phyloP scores from a whole-genome alignment of 148 eudicot species.

The Polygonum maritimum region DNA sequence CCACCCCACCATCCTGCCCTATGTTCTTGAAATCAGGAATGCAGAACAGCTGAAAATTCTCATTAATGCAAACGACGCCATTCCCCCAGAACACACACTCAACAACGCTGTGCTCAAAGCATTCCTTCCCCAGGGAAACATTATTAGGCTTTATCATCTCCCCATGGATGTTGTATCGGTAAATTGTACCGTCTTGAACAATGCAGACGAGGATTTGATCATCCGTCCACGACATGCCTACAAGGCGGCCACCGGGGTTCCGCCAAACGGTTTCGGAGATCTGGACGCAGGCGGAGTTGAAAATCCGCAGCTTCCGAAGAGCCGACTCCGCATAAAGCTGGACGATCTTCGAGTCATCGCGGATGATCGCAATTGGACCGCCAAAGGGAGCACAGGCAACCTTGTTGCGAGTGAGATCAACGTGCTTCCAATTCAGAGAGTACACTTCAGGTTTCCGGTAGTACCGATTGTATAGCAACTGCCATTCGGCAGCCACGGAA shows the following conservation, averaged over 20 bases:
- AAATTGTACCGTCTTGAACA: constrained; percentile 85
- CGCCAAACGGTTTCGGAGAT: constrained; percentile 75
- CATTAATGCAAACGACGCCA: constrained; percentile 83
- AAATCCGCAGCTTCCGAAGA: constrained; percentile 77
- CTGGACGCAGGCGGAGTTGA: constrained; percentile 71
- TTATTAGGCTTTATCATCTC: constrained; percentile 43
- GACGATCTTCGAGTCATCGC: constrained; percentile 95
- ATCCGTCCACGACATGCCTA: constrained; percentile 86
- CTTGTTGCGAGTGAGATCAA: constrained; percentile 87
- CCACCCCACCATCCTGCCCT: constrained; percentile 21
- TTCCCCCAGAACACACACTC: constrained; percentile 98
- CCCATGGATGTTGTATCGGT: constrained; percentile 55
- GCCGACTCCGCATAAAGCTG: constrained; percentile 95
- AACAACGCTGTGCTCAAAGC: constrained; percentile 78
- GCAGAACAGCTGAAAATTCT: constrained; percentile 63
- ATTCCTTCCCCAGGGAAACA: constrained; percentile 61
- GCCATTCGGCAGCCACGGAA: constrained; percentile 97
- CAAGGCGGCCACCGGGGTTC: constrained; percentile 76
- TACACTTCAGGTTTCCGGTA: constrained; percentile 86
- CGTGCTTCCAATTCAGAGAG: constrained; percentile 65
- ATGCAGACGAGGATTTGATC: constrained; percentile 71
- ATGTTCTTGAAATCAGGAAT: constrained; percentile 63
- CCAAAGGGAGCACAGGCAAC: constrained; percentile 84
- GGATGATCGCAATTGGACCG: constrained; percentile 90
- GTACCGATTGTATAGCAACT: constrained; percentile 79